A percentile compares a stretch with the other conserved stretches of the same genome.
Evolutionary conservation across 805 yeast species (phyloP).

Genomic region (Myxozyma geophila): DNA sequence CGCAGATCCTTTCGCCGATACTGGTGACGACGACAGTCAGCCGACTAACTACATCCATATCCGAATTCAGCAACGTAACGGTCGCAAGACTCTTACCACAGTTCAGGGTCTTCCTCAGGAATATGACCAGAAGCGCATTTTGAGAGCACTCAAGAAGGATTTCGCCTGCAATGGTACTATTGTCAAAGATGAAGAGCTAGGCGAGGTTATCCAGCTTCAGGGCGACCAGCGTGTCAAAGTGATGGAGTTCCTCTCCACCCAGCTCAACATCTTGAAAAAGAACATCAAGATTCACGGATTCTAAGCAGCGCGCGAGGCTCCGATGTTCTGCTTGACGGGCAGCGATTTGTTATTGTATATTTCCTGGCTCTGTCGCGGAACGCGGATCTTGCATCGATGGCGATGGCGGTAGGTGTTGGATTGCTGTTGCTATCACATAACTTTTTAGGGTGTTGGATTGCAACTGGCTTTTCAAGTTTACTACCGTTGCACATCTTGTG

Average conservation of each 20-base stretch:
- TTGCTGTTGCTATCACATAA: not conserved
- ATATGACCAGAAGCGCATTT: constrained; percentile 90
- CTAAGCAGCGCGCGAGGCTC: constrained; percentile 48
- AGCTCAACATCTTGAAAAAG: constrained; percentile 89
- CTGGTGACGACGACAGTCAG: constrained; percentile 98
- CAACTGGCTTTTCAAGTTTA: no score
- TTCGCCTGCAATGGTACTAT: constrained; percentile 99
- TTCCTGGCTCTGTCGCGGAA: not conserved
- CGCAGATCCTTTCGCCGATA: constrained; percentile 96
- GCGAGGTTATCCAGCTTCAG: constrained; percentile 96
- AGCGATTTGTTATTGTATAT: not conserved
- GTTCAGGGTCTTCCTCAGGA: constrained; percentile 97
- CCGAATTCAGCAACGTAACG: constrained; percentile 99
- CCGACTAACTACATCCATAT: constrained; percentile 89
- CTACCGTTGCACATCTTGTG: no score
- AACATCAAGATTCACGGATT: constrained; percentile 98
- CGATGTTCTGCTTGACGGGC: constrained; percentile 6
- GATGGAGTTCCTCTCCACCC: constrained; percentile 84
- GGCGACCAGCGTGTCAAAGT: constrained; percentile 99
- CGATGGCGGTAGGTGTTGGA: not conserved
- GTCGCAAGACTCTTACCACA: constrained; percentile 97
- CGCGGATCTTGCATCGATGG: constrained; percentile 1
- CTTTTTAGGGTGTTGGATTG: no score
- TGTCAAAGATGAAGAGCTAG: constrained; percentile 93
- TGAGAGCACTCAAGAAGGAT: constrained; percentile 93